Base-by-base conservation (phyloP, 805 yeast species). In the Starmerella potacharoeniae region DNA sequence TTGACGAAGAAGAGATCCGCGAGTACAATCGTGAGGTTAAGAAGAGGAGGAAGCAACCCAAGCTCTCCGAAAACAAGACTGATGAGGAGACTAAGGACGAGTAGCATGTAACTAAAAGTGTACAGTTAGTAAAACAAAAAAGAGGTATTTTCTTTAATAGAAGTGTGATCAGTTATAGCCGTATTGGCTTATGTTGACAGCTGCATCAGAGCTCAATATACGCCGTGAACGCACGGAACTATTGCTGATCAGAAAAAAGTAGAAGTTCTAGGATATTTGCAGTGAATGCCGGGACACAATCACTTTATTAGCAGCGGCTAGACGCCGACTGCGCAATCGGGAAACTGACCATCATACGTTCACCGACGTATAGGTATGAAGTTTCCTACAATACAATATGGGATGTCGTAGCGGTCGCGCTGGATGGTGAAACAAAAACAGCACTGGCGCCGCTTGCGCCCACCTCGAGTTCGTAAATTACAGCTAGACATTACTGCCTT, bases 1-100 rank as follows among this genome's bases (percentile, higher is more conserved):
- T 84, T 55, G 84, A 83, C 62, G 89, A 86, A 59, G 82, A 80
- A 28, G 90, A 81, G 55, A 71, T 83, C 55, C 73, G 77, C 44
- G 75, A 78, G 63, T 73, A 84, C 57, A 75, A 86, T 67, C 82
- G 83, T 48, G 77, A 78, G 61, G 78, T 80, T 66, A 59, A 58
- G 54, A 52, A 52, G 13, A 56, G 56, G 30, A 53, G 62, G 49
- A 58, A 56, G 57, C 52, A 53, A 55, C 36, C 58, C 14, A 13
- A 53, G 55, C 16, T 13, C 28, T 33, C 22, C 43, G 37, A 52
- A 17, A 40, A 36, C 14, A 11, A 36, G 37, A 33, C 33, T n/a
- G 43, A 57, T 17, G 33, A 41, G 31, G 36, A 50, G 35, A 16
- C 22, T 40, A 6, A 51, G 31, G 36, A 16, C 10, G 50, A 50